Base-by-base conservation (phyloP, 106 monocot species). In the Allium cepa region DNA sequence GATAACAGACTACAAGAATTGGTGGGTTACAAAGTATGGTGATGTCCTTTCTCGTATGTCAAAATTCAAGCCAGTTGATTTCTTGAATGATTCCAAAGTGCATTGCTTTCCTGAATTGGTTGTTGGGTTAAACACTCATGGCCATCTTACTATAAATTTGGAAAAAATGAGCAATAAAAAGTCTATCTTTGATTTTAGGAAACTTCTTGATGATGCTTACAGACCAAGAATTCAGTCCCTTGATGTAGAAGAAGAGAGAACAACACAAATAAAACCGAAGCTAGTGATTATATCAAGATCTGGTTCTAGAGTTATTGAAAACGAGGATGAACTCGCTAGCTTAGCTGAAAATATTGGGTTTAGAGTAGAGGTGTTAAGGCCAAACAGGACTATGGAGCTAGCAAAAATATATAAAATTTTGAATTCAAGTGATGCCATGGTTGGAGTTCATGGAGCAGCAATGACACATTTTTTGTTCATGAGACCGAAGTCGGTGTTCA, bases 391-490 rank as follows among this genome's bases (percentile, higher is more conserved):
- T 1, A 82, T 78, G 48, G 88, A 88, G 56, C 53, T 92, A 52
- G 80, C 83, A 26, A 80, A 65, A 52, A 83, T 88, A 17, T 92
- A 88, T 79, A 28, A 73, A n/a, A 71, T 47, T n/a, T 51, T 92
- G 50, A 92, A 88, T 65, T 58, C 68, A 4, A 80, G 85, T 67
- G 85, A 88, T 57, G 88, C 70, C 11, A 80, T 85, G 85, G 63
- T 92, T 12, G 92, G 92, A 5, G 88, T 92, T 3, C 87, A 88
- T 63, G 88, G 92, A 2, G 88, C 87, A 8, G 92, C 85, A 12
- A 74, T 92, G 82, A 92, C 92, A 4, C 88, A 92, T 56, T 75
- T 92, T 47, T 49, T 88, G 64, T 92, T 88, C 74, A 80, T 92
- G 88, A 69, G 84, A 45, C 87, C 82, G 10, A 76, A 73, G n/a